Percentiles rank a stretch among this genome's conserved stretches.
phyloP scores from a whole-genome alignment of 1,284 basidiomycete species.

The Porodaedalea pini region DNA sequence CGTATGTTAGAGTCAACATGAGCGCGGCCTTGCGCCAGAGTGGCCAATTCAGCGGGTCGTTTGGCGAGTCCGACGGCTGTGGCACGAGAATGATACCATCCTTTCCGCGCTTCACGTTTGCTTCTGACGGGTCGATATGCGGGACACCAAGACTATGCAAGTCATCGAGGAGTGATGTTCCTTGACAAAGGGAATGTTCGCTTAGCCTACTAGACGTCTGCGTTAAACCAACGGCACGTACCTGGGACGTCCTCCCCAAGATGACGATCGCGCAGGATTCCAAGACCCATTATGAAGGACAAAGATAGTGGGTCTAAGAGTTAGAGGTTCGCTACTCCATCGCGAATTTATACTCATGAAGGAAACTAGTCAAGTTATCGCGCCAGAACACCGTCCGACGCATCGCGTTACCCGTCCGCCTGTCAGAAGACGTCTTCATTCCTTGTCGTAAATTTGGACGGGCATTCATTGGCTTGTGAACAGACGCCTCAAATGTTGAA shows the following conservation, averaged over 20 bases:
- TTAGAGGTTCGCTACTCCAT: no score
- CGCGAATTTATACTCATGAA: no score
- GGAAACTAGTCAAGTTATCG: no score
- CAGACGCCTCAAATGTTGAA: neutral
- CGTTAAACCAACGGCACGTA: slow-evolving; percentile 1
- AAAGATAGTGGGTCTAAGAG: no score
- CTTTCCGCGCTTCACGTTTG: slow-evolving; percentile 21
- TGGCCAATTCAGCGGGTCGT: slow-evolving; percentile 27
- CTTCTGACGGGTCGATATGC: neutral
- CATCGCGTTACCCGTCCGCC: no score
- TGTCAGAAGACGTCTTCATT: no score
- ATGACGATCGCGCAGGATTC: slow-evolving; percentile 23
- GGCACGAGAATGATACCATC: slow-evolving; percentile 25
- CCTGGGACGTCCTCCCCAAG: slow-evolving; percentile 24
- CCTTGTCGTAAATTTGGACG: no score
- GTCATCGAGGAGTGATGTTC: slow-evolving; percentile 23
- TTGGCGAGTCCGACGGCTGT: slow-evolving; percentile 24
- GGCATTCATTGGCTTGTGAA: no score
- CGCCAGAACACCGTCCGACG: no score
- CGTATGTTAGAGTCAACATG: slow-evolving; percentile 21
- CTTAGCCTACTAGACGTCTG: neutral
- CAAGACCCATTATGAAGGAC: slow-evolving; percentile 24
- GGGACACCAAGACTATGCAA: slow-evolving; percentile 11
- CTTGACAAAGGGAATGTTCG: slow-evolving; percentile 7
- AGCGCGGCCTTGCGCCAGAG: slow-evolving; percentile 24